Evolutionary conservation across 2,329 filamentous ascomycete species (phyloP), one percentile per base, ranked within the genome.

Genomic region (Drechslera avenae): DNA sequence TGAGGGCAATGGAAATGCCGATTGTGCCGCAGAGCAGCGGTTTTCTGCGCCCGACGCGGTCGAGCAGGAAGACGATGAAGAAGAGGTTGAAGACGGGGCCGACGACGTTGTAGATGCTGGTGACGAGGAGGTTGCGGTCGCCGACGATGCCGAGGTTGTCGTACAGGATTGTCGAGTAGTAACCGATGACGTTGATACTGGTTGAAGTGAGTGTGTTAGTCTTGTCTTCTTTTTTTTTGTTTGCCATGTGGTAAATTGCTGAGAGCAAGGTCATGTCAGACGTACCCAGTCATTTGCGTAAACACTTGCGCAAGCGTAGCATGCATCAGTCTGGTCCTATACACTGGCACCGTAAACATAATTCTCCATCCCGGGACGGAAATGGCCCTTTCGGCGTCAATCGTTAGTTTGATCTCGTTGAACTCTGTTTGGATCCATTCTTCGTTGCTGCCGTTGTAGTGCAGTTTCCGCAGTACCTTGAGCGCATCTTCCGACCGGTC

Each of bases 261-360:
- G 26, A 28, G 23, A 9, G 8, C 10, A 10, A 28, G 10, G 10
- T 28, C 9, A 28, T 18, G 10, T 2, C 9, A 28, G n/a, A 50
- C 65, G 39, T 68, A 74, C 74, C 83, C 83, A n/a, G 79, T 81
- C 62, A 88, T 81, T 56, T 88, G 85, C 39, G 85, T 84, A 60
- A 88, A 86, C 53, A 85, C 79, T 66, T 89, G 85, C 32, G 86
- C 81, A 26, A 83, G 71, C 34, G 81, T 81, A 17, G 83, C 86
- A 53, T 86, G 82, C 56, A 86, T 69, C 42, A 88, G 79, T 13
- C 86, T 78, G 39, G 79, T 86, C 63, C 86, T 80, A 78, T 84
- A 86, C 46, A 80, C 70, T 19, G 81, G 79, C 6, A 82, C 77
- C 10, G 75, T 79, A 62, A 87, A 86, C 71, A 87, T 79, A 45